Percentiles rank a stretch among this genome's conserved stretches.
Conservation (phyloP, 2,329 filamentous ascomycete genomes). For the Emericellopsis atlantica region DNA sequence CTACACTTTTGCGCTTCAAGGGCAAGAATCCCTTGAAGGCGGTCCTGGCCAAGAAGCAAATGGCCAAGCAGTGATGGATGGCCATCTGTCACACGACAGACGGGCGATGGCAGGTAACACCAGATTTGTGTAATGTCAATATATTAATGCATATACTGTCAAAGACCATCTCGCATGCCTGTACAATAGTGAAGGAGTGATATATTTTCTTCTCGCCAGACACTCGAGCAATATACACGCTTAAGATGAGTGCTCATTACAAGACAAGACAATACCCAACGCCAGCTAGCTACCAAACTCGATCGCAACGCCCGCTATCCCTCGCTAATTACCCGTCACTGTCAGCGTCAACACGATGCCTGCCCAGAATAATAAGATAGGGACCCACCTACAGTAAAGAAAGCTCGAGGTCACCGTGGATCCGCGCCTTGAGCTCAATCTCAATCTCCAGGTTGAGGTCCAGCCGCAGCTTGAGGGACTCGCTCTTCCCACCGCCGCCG, state of each 20-base stretch:
- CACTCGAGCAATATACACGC: too few species aligned
- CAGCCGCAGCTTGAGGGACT: constrained; percentile 18
- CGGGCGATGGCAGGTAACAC: too few species aligned
- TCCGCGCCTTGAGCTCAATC: constrained; percentile 67
- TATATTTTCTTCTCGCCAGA: too few species aligned
- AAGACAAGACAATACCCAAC: too few species aligned
- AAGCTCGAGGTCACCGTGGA: constrained; percentile 64
- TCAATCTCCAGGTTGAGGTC: constrained; percentile 71
- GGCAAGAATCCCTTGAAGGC: constrained; percentile 23
- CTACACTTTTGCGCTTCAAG: constrained; percentile 25
- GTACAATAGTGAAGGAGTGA: too few species aligned
- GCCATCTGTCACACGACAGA: too few species aligned
- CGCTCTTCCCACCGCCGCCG: constrained; percentile 3
- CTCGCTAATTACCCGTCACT: neutral
- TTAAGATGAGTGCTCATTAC: too few species aligned
- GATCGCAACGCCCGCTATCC: neutral
- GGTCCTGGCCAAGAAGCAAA: constrained; percentile 13
- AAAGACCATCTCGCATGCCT: too few species aligned
- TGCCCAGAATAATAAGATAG: neutral
- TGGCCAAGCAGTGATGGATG: neutral
- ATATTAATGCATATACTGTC: too few species aligned
- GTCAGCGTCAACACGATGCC: too few species aligned
- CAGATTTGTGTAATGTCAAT: too few species aligned
- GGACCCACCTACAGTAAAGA: constrained; percentile 47
- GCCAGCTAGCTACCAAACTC: too few species aligned